These are phyloP conservation scores for Cadophora malorum DNA, from an alignment of 2,329 filamentous ascomycete genomes.

Conservation along the genomic window DNA sequence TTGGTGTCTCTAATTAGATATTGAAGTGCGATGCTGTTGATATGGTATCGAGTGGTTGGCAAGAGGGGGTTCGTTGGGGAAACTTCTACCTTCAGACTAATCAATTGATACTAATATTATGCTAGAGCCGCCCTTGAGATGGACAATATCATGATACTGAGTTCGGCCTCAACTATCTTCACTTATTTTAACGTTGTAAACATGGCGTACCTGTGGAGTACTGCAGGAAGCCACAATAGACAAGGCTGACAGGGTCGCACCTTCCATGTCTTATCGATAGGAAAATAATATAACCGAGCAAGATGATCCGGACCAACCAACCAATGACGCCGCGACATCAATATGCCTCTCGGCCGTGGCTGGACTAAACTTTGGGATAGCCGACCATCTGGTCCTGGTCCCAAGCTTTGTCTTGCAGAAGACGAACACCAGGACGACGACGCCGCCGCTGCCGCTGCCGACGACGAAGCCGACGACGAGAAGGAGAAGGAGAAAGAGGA, in stretches of 20 bases:
- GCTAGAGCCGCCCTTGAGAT: too few species aligned
- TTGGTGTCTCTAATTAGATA: too few species aligned
- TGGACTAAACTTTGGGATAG: background rate
- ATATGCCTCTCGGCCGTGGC: background rate
- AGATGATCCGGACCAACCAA: background rate
- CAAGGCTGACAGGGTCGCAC: slow-evolving; percentile 9
- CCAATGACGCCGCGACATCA: background rate
- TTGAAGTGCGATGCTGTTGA: too few species aligned
- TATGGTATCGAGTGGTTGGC: too few species aligned
- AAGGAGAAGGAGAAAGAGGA: background rate
- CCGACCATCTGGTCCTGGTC: background rate
- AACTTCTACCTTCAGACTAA: background rate
- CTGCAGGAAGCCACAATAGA: background rate
- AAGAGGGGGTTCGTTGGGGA: too few species aligned
- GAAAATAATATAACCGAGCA: background rate
- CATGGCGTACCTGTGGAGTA: too few species aligned
- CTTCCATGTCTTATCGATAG: slow-evolving; percentile 13
- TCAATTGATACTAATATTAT: too few species aligned
- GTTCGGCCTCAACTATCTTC: background rate
- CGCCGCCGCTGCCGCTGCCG: background rate
- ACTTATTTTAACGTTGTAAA: background rate
- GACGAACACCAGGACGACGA: background rate
- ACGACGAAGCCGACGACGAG: background rate
- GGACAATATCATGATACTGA: too few species aligned
- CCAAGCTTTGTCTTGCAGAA: background rate